These are phyloP conservation scores for Aspergillus fumigatus DNA, from an alignment of 2,329 filamentous ascomycete genomes.

Conservation along the genomic window DNA sequence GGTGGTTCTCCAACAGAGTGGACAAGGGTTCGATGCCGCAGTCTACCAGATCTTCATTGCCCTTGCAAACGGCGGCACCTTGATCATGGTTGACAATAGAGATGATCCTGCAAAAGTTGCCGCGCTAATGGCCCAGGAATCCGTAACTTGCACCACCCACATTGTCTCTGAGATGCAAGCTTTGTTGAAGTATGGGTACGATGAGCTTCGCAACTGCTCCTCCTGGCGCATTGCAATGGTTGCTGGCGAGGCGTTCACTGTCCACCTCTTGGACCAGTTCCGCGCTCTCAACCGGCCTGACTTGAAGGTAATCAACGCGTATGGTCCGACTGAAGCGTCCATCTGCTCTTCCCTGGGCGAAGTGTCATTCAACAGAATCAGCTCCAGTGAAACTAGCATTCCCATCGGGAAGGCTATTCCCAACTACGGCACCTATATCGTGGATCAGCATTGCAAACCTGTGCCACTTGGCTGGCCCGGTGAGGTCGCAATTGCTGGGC, in stretches of 20 bases:
- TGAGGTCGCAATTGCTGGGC: conserved; percentile 5
- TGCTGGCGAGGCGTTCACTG: conserved; percentile 4
- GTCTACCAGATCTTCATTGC: conserved; percentile 3
- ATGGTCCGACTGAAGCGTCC: conserved; percentile 6
- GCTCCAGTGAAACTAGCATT: conserved; percentile 1
- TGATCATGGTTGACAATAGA: conserved; percentile 4
- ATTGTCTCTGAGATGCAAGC: conserved; percentile 5
- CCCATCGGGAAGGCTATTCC: conserved; percentile 4
- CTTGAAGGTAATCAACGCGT: conserved; percentile 2
- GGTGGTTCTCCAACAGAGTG: conserved; percentile 4
- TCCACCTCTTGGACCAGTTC: conserved; percentile 4
- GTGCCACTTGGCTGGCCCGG: conserved; percentile 7
- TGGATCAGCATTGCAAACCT: conserved; percentile 1
- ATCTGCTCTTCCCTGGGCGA: conserved; percentile 4
- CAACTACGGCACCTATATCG: conserved; percentile 6
- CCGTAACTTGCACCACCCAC: conserved; percentile 2
- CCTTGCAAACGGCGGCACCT: conserved; percentile 2
- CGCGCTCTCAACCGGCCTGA: conserved; percentile 1
- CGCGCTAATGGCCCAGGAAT: conserved; percentile 1
- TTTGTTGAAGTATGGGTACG: conserved; percentile 4
- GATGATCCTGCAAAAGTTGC: conserved; percentile 2
- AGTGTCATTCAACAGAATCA: not conserved
- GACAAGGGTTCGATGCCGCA: conserved; percentile 2
- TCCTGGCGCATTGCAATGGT: conserved; percentile 6
- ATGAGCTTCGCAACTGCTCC: conserved; percentile 3